A percentile compares a stretch with the other conserved stretches of the same genome.
phyloP scores from a whole-genome alignment of 768 basidiomycete species.

The Trametes villosa region DNA sequence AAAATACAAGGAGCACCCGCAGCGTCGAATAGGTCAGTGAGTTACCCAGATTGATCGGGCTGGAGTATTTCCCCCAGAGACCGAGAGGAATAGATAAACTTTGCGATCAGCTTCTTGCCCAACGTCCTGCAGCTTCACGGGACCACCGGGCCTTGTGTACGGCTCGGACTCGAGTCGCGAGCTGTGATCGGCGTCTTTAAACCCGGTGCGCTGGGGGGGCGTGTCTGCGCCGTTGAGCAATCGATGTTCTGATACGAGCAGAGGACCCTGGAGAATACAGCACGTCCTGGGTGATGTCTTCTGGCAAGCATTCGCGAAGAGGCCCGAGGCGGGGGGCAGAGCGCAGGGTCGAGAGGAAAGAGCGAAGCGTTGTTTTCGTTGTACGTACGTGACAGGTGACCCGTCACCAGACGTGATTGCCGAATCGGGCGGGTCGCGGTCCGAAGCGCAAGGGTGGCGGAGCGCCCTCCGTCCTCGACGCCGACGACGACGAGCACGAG shows the following conservation, averaged over 20 bases:
- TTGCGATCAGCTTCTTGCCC: not conserved
- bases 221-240: conserved; percentile 2
- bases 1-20: not conserved
- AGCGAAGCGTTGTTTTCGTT: conserved; percentile 2
- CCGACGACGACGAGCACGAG: conserved; percentile 16
- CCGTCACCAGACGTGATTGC: conserved; percentile 18
- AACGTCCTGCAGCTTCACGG: conserved; percentile 13
- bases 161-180: conserved; percentile 1
- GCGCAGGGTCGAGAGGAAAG: not conserved
- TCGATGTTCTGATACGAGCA: not conserved
- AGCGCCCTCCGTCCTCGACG: conserved; percentile 7
- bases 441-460: conserved; percentile 14
- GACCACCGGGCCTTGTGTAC: conserved; percentile 4
- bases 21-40: not conserved
- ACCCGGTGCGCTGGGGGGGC: not conserved
- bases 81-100: not conserved
- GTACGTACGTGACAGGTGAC: conserved; percentile 20
- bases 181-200: conserved; percentile 13
- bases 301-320: not conserved
- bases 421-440: conserved; percentile 22
- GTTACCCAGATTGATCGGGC: conserved; percentile 1
- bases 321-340: not conserved
- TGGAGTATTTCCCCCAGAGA: not conserved
- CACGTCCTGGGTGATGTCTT: not conserved
- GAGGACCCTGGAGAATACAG: not conserved